Evolutionary conservation across 805 yeast genomes (phyloP).

Genomic region (Kluyveromyces lactis): DNA sequence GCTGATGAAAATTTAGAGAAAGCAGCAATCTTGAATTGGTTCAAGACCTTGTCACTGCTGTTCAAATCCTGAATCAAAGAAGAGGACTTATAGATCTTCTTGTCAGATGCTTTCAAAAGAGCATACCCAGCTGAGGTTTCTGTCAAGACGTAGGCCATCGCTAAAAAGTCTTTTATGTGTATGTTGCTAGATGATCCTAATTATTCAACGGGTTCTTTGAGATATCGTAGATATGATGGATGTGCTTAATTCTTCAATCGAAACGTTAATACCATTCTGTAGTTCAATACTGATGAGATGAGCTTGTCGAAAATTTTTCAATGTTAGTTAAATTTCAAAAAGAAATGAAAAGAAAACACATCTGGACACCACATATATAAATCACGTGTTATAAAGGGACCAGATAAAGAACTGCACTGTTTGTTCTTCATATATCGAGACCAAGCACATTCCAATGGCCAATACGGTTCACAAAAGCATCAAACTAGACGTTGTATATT

Average conservation of each 20-base stretch:
- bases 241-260: too few relatives aligned
- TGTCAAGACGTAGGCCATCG: constrained; percentile 82
- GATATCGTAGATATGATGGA: too few relatives aligned
- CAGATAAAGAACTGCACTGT: too few relatives aligned
- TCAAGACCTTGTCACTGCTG: constrained; percentile 74
- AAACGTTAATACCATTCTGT: too few relatives aligned
- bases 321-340: not conserved
- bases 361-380: too few relatives aligned
- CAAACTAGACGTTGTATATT: too few relatives aligned
- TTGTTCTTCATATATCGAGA: too few relatives aligned
- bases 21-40: constrained; percentile 89
- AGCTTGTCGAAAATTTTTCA: constrained; percentile 6
- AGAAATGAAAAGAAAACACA: not conserved
- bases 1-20: constrained; percentile 93
- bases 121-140: constrained; percentile 99
- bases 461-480: too few relatives aligned
- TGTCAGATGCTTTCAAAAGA: constrained; percentile 92
- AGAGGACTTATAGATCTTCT: constrained; percentile 85
- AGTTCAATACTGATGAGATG: constrained; percentile 1
- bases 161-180: constrained; percentile 2
- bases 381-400: too few relatives aligned
- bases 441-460: too few relatives aligned
- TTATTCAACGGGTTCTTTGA: too few relatives aligned
- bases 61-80: constrained; percentile 67
- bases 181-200: not conserved